phyloP scores from a whole-genome alignment of 2,329 filamentous ascomycete species.

The Penicillium sp. region DNA sequence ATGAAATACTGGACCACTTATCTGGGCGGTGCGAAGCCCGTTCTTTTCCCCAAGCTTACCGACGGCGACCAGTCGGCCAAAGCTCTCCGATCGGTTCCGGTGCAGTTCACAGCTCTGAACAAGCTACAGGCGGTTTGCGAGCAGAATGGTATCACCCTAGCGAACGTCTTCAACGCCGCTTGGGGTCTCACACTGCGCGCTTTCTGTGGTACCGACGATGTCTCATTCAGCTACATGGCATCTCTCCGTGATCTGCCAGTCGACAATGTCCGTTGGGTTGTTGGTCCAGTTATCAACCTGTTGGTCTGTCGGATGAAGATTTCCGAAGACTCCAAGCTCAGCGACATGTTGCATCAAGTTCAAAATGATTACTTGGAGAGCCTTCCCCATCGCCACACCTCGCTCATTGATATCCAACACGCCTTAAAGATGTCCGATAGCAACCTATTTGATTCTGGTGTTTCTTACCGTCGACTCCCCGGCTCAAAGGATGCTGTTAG shows the following conservation, averaged over 20 bases:
- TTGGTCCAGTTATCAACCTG: conserved; percentile 53
- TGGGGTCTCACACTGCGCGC: conserved; percentile 68
- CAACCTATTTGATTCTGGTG: conserved; percentile 51
- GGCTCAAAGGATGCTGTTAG: conserved; percentile 23
- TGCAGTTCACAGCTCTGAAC: conserved; percentile 31
- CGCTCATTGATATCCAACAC: conserved; percentile 52
- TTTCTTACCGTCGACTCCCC: conserved; percentile 50
- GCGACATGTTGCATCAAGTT: conserved; percentile 43
- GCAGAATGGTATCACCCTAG: conserved; percentile 48
- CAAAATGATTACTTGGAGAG: conserved; percentile 52
- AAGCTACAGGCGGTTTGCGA: conserved; percentile 45
- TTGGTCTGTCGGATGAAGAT: conserved; percentile 48
- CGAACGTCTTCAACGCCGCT: conserved; percentile 66
- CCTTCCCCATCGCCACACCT: conserved; percentile 46
- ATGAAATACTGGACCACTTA: conserved; percentile 44
- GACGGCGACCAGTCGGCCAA: conserved; percentile 28
- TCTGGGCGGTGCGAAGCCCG: conserved; percentile 35
- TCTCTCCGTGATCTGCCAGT: conserved; percentile 46
- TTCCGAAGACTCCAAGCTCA: conserved; percentile 32
- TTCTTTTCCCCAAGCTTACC: conserved; percentile 39
- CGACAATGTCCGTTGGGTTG: conserved; percentile 42
- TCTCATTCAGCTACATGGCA: conserved; percentile 54
- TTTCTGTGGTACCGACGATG: conserved; percentile 69
- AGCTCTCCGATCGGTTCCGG: conserved; percentile 31
- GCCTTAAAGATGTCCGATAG: conserved; percentile 40